Percentiles rank a stretch among this genome's conserved stretches.
Evolutionary conservation across 1,284 basidiomycete genomes (phyloP).

Genomic region (Puccinia triticina): DNA sequence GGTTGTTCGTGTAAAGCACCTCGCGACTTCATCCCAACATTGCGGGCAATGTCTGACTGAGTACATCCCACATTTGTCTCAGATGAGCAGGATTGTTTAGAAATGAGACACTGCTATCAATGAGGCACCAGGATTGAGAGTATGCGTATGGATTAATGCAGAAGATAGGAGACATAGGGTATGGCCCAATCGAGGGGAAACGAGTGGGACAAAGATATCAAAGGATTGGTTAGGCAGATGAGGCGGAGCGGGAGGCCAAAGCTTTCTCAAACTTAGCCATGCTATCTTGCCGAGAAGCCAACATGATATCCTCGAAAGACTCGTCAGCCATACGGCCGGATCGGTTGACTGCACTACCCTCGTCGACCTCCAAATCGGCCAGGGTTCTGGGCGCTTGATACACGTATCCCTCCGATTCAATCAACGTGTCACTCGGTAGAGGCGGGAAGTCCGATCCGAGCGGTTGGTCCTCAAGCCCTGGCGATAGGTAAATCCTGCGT

Average conservation of each 20-base stretch:
- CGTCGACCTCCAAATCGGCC: slow-evolving; percentile 45
- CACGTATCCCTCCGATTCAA: slow-evolving; percentile 23
- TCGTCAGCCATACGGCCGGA: slow-evolving; percentile 39
- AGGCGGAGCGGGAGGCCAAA: slow-evolving; percentile 11
- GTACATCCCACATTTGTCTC: too few species aligned
- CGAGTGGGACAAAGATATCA: background rate
- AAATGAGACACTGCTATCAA: too few species aligned
- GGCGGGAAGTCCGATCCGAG: background rate
- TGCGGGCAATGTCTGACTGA: too few species aligned
- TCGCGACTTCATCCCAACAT: too few species aligned
- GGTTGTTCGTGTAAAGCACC: too few species aligned
- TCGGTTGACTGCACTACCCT: slow-evolving; percentile 29
- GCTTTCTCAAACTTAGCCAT: slow-evolving; percentile 6
- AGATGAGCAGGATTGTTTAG: too few species aligned
- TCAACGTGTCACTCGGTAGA: slow-evolving; percentile 44
- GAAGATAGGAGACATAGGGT: background rate
- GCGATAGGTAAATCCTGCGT: slow-evolving; percentile 43
- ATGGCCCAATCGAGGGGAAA: background rate
- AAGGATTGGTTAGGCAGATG: background rate
- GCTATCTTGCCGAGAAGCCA: slow-evolving; percentile 8
- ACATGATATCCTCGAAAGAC: slow-evolving; percentile 37
- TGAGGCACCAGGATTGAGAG: too few species aligned
- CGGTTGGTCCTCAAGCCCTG: slow-evolving; percentile 23
- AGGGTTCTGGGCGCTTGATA: slow-evolving; percentile 31
- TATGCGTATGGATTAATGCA: slow-evolving; percentile 6